Evolutionary conservation across 2,329 filamentous ascomycete genomes (phyloP), one percentile per base, ranked within the genome.

Genomic region (Beauveria pseudobassiana): DNA sequence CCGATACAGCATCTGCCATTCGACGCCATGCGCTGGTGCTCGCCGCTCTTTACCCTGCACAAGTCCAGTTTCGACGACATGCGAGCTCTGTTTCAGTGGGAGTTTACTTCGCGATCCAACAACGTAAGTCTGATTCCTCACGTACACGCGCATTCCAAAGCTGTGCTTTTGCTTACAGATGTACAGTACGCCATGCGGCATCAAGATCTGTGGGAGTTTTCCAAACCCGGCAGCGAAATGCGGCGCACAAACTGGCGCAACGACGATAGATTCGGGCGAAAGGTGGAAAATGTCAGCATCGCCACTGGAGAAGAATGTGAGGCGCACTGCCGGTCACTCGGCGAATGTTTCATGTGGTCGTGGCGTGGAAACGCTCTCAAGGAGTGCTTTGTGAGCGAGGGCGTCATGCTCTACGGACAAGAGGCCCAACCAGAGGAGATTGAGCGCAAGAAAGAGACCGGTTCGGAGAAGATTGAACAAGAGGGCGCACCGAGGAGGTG

Each of bases 1-100:
- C 18, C 48, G n/a, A 10, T 62, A 10, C 38, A 52, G 3, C 26
- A 30, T 6, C 5, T 64, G 20, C 64, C 61, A 1, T 64, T 49
- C 38, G 53, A 60, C 22, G 63, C 63, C 1, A 45, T 50, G 50
- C 52, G 62, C 51, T 64, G 64, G 64, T 65, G 64, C 48, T 50
- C 61, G 2, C 64, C 64, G 1, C 20, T 65, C 20, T 24, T 65
- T 3, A 65, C 63, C 5, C 38, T 63, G n/a, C 64, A 65, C 59
- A 65, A 65, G 52, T 9, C 57, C 3, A 20, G 9, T 10, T 48
- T 59, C 3, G 24, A 53, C 8, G 58, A 63, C 8, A 64, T 64
- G 64, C 43, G 49, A 9, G 57, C 59, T n/a, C 14, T 64, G 2
- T 62, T 62, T 26, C 55, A 42, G n/a, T 65, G 63, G 63, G 64